A percentile compares a stretch with the other conserved stretches of the same genome.
Evolutionary conservation across 2,329 filamentous ascomycete species (phyloP).

Genomic region (Ilyonectria mors-panacis): DNA sequence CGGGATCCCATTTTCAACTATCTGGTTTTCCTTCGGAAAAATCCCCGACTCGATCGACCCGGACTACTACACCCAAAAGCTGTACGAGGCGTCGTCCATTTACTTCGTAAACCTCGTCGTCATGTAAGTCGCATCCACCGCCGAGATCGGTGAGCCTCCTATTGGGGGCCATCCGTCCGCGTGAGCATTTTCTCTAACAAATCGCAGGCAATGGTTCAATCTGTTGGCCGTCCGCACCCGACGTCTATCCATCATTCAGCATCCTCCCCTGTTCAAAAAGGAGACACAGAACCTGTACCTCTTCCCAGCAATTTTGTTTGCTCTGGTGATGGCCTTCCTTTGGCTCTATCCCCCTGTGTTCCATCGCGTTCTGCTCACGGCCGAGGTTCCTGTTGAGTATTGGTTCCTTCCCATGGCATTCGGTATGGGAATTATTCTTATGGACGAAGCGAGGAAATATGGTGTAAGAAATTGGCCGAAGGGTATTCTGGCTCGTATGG

Average conservation of each 20-base stretch:
- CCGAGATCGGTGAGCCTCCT: constrained; percentile 28
- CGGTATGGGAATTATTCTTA: constrained; percentile 57
- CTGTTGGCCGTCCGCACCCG: constrained; percentile 78
- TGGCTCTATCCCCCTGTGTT: constrained; percentile 78
- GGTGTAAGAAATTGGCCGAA: constrained; percentile 32
- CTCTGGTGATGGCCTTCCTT: constrained; percentile 78
- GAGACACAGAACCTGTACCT: constrained; percentile 77
- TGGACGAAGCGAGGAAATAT: constrained; percentile 36
- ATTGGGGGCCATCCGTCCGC: background rate
- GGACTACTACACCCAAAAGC: constrained; percentile 67
- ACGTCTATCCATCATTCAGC: constrained; percentile 78
- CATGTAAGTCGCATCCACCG: constrained; percentile 62
- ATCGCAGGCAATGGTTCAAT: constrained; percentile 76
- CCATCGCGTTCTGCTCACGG: constrained; percentile 73
- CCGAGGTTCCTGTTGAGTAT: constrained; percentile 77
- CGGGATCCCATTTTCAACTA: constrained; percentile 74
- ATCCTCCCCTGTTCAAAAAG: constrained; percentile 77
- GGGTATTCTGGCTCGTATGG: constrained; percentile 27
- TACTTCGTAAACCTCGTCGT: constrained; percentile 87
- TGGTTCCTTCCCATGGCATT: constrained; percentile 85
- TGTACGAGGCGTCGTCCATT: constrained; percentile 78
- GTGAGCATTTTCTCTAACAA: constrained; percentile 27
- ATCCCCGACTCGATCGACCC: constrained; percentile 65
- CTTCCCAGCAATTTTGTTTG: constrained; percentile 79
- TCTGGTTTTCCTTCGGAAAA: constrained; percentile 79